These are phyloP conservation scores for Solanum medicagineum DNA, from an alignment of 257 asterid species.

Conservation along the genomic window DNA sequence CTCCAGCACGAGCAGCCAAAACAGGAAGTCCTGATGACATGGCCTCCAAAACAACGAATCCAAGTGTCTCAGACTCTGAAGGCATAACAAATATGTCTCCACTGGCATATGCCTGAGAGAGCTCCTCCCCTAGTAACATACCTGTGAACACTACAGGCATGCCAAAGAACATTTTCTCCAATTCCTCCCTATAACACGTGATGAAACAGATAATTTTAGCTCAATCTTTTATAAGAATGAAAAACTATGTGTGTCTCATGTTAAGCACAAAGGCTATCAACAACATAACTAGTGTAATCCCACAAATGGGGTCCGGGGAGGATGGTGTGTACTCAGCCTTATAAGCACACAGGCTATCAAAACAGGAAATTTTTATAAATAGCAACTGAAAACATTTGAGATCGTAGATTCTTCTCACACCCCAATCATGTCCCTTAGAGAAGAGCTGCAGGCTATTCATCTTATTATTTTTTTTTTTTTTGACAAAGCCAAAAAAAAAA, in stretches of 20 bases:
- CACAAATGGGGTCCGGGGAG: background rate
- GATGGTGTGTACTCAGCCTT: background rate
- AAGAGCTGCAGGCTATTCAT: background rate
- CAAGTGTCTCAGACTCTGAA: constrained; percentile 91
- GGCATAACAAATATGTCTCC: constrained; percentile 91
- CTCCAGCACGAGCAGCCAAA: constrained; percentile 96
- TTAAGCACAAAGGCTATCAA: background rate
- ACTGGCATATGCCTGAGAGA: constrained; percentile 89
- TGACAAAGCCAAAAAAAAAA: no score
- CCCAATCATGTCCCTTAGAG: background rate
- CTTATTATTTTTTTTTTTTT: no score
- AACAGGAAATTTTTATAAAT: background rate
- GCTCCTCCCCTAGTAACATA: constrained; percentile 88
- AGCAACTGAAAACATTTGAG: background rate
- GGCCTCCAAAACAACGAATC: constrained; percentile 86
- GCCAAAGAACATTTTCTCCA: constrained; percentile 62
- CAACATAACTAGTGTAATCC: background rate
- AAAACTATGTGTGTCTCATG: background rate
- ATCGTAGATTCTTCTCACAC: background rate
- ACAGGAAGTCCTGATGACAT: constrained; percentile 97
- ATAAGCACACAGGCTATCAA: background rate
- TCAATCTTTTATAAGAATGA: background rate
- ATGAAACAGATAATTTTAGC: background rate
- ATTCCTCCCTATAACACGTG: constrained; percentile 45
- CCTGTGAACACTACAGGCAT: constrained; percentile 87